phyloP scores from a whole-genome alignment of 1,284 basidiomycete species.

The Boletus austroedulis region DNA sequence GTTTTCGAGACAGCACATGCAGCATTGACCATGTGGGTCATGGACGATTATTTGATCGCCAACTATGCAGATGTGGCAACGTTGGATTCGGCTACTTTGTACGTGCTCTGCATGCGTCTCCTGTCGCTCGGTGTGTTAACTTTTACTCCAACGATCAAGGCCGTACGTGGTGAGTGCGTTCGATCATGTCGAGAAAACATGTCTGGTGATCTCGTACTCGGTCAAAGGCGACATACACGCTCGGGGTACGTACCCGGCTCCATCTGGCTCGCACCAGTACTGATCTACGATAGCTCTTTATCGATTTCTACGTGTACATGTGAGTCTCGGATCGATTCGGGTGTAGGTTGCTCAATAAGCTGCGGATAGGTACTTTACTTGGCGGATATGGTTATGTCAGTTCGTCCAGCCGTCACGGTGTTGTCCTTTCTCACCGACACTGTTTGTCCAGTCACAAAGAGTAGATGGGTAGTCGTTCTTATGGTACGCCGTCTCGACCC shows the following conservation, averaged over 20 bases:
- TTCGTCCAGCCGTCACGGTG: not conserved
- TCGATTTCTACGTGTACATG: slow-evolving; percentile 34
- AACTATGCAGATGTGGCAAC: slow-evolving; percentile 12
- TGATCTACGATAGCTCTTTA: slow-evolving; percentile 24
- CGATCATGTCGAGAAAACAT: not conserved
- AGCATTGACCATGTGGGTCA: slow-evolving; percentile 23
- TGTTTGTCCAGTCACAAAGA: slow-evolving; percentile 17
- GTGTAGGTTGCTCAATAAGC: not conserved
- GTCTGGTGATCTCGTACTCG: not conserved
- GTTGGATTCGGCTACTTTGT: slow-evolving; percentile 21
- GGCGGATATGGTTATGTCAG: slow-evolving; percentile 35
- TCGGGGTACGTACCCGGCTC: slow-evolving; percentile 21
- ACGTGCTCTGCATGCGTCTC: slow-evolving; percentile 1
- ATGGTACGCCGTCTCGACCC: slow-evolving; percentile 20
- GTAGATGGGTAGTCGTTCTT: slow-evolving; percentile 18
- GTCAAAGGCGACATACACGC: slow-evolving; percentile 23
- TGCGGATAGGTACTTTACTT: slow-evolving; percentile 29
- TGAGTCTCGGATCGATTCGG: slow-evolving; percentile 7
- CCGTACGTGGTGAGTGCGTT: slow-evolving; percentile 16
- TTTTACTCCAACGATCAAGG: no score
- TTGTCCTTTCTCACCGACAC: not conserved
- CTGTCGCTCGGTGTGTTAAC: no score
- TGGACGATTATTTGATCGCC: slow-evolving; percentile 26
- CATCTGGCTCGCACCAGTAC: not conserved
- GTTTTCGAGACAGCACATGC: slow-evolving; percentile 26